Evolutionary conservation across 768 basidiomycete genomes (phyloP).

Genomic region (Tulasnella calospora): DNA sequence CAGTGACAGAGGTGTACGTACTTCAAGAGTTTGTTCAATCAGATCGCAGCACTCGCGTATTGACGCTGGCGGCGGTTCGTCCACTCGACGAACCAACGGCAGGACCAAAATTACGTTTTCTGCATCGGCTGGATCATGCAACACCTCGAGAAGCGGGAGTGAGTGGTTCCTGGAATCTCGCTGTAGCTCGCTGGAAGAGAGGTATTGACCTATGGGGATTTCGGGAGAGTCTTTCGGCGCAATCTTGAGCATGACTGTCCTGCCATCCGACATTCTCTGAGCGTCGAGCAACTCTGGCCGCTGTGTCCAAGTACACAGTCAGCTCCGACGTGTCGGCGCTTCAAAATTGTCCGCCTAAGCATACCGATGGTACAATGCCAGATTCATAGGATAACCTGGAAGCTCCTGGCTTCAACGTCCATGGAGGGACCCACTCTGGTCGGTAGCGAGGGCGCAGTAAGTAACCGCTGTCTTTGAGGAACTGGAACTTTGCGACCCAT

Average conservation of each 20-base stretch:
- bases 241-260: slow-evolving; percentile 12
- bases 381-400: background rate
- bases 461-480: slow-evolving; percentile 16
- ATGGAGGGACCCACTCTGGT: slow-evolving; percentile 25
- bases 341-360: background rate
- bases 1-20: background rate
- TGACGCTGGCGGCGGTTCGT: background rate
- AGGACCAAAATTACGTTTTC: slow-evolving; percentile 4
- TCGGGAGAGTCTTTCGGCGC: background rate
- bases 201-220: background rate
- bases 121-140: background rate
- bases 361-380: background rate
- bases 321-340: background rate
- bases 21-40: slow-evolving; percentile 21
- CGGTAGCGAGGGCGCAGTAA: slow-evolving; percentile 19
- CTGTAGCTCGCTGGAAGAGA: slow-evolving; percentile 2
- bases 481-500: slow-evolving; percentile 19
- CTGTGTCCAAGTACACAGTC: background rate
- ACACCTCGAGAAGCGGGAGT: slow-evolving; percentile 8
- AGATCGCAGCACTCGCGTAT: slow-evolving; percentile 1
- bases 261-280: slow-evolving; percentile 4
- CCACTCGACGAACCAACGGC: slow-evolving; percentile 8
- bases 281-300: background rate
- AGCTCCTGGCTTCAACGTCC: slow-evolving; percentile 3
- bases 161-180: slow-evolving; percentile 14